A percentile compares a stretch with the other conserved stretches of the same genome.
phyloP scores from a whole-genome alignment of 371 early-diverging fungal genomes.

The Circinella umbellata region DNA sequence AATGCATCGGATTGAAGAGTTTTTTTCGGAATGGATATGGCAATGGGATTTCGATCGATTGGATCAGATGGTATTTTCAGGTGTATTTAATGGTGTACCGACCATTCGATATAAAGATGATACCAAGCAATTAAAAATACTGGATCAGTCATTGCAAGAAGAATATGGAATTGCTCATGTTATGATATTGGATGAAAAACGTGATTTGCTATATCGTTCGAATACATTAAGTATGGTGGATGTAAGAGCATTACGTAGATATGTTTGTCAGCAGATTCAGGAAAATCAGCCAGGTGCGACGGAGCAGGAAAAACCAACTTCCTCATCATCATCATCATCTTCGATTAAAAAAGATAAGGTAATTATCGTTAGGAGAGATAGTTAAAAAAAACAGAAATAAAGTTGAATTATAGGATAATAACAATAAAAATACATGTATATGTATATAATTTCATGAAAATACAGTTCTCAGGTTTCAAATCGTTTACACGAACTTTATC shows the following conservation, averaged over 20 bases:
- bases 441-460: not conserved
- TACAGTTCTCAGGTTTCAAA: conserved; percentile 30
- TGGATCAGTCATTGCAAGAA: conserved; percentile 27
- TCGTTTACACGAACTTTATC: conserved; percentile 58
- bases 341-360: not conserved
- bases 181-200: conserved; percentile 41
- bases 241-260: conserved; percentile 40
- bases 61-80: conserved; percentile 40
- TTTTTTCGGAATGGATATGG: conserved; percentile 70
- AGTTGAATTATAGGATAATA: too few relatives aligned
- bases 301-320: conserved; percentile 19
- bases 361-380: not conserved
- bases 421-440: too few relatives aligned
- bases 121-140: conserved; percentile 24
- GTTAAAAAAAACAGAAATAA: not conserved
- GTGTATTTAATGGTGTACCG: conserved; percentile 51
- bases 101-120: conserved; percentile 41
- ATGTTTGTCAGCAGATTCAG: conserved; percentile 26
- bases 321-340: not conserved
- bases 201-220: conserved; percentile 45
- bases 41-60: conserved; percentile 68
- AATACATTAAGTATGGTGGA: conserved; percentile 31
- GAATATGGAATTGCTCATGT: conserved; percentile 44
- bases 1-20: conserved; percentile 60
- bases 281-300: conserved; percentile 15